Conservation (phyloP, 2,329 filamentous ascomycete genomes). For the Thermothelomyces thermophilus region DNA sequence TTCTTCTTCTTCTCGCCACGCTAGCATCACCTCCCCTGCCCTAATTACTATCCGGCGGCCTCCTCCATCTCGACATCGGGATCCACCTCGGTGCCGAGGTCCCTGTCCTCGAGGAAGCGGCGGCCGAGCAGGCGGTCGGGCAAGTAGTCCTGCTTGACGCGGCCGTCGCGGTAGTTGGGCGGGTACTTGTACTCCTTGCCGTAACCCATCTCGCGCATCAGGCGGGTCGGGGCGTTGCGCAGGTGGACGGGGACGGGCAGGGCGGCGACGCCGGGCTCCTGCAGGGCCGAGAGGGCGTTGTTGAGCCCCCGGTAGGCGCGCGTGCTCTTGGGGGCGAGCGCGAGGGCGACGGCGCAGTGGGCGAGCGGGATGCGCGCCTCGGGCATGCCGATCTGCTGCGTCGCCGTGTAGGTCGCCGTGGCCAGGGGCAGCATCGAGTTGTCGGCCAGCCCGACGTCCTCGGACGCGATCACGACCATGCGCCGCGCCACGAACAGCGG, state of each 20-base stretch:
- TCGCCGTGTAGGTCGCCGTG: constrained; percentile 77
- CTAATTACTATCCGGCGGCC: too few relatives aligned
- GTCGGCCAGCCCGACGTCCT: constrained; percentile 89
- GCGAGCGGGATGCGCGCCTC: constrained; percentile 90
- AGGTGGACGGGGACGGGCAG: constrained; percentile 82
- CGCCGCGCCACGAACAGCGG: constrained; percentile 86
- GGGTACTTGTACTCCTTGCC: constrained; percentile 95
- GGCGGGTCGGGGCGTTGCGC: constrained; percentile 80
- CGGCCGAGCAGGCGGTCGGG: constrained; percentile 66
- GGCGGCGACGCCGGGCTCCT: constrained; percentile 75
- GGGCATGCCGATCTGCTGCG: constrained; percentile 90
- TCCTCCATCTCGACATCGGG: constrained; percentile 48
- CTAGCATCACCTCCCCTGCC: too few relatives aligned
- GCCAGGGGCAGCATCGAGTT: constrained; percentile 76
- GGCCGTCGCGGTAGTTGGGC: constrained; percentile 77
- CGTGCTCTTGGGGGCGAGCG: constrained; percentile 78
- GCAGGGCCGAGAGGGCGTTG: constrained; percentile 70
- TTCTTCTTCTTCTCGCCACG: too few relatives aligned
- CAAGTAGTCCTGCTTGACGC: constrained; percentile 83
- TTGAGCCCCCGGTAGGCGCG: constrained; percentile 76
- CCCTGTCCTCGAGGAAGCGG: constrained; percentile 69
- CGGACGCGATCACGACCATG: constrained; percentile 89
- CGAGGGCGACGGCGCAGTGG: constrained; percentile 76
- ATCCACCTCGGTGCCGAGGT: constrained; percentile 75
- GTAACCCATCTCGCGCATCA: constrained; percentile 92